Base-by-base conservation (phyloP, 768 basidiomycete genomes). In the button mushroom (Agaricus bisporus) region DNA sequence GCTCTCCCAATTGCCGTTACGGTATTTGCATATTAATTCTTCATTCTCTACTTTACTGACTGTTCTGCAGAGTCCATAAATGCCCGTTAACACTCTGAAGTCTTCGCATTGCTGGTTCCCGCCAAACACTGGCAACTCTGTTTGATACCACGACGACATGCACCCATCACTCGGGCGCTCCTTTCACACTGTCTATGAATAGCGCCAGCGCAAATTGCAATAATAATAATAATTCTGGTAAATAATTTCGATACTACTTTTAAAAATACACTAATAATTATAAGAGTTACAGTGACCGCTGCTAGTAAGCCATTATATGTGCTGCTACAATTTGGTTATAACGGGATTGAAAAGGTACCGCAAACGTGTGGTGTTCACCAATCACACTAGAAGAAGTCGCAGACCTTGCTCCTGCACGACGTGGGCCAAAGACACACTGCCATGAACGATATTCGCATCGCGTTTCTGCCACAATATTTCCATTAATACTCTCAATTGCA, bases 401-500 rank as follows among this genome's bases (percentile, higher is more conserved):
- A 76, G 63, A 29, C 72, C 70, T 46, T 73, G 68, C 58, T 81
- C 80, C 59, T 68, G 70, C 68, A 81, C 72, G 26, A 78, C 77
- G 48, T 86, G 80, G 36, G 82, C 77, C 72, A 87, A 75, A 15
- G 73, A 66, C 37, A 70, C 73, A 28, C 78, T 75, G 54, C 73
- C 68, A 41, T 28, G 47, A 17, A 35, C 32, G 39, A 42, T 28
- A 14, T 42, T 54, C 28, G 73, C 73, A 60, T 86, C 83, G 39
- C 85, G 76, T 56, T 78, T 79, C 56, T 83, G 82, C 86, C 85
- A 88, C 7, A 85, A 73, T 1, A 77, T 73, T 63, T 88, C 83
- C 80, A 88, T 82, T 57, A 84, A 66, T 57, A 78, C 71, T 38
- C 81, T 69, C 14, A 77, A 75, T 56, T 82, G 81, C 59, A 76